phyloP scores from a whole-genome alignment of 1,284 basidiomycete genomes.

The Leccinum laetum region DNA sequence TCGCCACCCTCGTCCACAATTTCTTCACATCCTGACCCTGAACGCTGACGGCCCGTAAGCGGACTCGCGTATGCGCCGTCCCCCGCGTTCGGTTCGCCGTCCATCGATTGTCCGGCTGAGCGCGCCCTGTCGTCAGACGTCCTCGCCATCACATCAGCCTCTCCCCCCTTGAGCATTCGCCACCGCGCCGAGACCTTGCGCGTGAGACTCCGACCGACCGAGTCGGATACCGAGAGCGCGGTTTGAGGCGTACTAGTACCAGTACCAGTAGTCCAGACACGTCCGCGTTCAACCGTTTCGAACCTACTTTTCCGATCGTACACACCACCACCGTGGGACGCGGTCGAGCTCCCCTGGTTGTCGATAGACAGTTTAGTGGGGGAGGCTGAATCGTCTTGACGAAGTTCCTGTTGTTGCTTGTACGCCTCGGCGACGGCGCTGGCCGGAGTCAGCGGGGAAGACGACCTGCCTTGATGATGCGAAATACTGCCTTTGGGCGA shows the following conservation, averaged over 20 bases:
- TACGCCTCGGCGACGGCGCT: constrained; percentile 56
- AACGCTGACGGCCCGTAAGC: background rate
- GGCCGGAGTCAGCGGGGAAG: constrained; percentile 30
- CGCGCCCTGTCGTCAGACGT: constrained; percentile 8
- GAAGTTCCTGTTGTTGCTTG: constrained; percentile 46
- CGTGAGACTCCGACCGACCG: constrained; percentile 15
- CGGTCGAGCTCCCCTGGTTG: constrained; percentile 8
- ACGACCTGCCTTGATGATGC: background rate
- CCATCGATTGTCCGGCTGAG: constrained; percentile 17
- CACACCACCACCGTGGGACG: constrained; percentile 6
- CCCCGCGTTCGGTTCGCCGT: constrained; percentile 4
- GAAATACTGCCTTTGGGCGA: constrained; percentile 1
- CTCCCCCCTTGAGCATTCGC: no score
- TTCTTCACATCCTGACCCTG: background rate
- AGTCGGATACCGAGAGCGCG: constrained; percentile 9
- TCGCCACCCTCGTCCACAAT: constrained; percentile 18
- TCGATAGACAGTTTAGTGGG: constrained; percentile 13
- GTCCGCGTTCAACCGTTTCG: constrained; percentile 9
- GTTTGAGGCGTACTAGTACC: background rate
- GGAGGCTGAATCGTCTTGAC: constrained; percentile 12
- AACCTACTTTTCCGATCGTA: constrained; percentile 13
- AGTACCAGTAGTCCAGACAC: background rate
- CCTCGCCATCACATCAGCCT: no score
- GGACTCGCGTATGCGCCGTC: constrained; percentile 12
- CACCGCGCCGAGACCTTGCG: constrained; percentile 40